phyloP scores from a whole-genome alignment of 2,329 filamentous ascomycete species.

The Pseudogymnoascus sp. region DNA sequence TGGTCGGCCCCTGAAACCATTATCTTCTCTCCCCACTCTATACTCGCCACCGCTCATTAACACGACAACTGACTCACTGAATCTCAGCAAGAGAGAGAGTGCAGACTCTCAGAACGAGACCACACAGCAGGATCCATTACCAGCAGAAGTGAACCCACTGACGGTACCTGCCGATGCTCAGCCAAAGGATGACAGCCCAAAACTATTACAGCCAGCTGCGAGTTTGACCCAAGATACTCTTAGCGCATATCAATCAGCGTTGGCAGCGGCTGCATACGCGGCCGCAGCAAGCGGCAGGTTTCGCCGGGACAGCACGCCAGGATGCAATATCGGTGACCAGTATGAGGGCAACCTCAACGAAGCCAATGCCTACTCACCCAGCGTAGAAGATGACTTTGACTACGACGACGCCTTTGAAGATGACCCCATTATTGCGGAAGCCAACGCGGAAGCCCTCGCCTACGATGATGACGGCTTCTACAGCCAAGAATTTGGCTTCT shows the following conservation, averaged over 20 bases:
- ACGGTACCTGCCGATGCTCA: background rate
- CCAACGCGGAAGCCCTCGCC: slow-evolving; percentile 86
- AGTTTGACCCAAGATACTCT: slow-evolving; percentile 46
- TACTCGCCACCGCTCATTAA: slow-evolving; percentile 22
- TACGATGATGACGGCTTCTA: slow-evolving; percentile 93
- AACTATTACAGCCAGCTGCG: slow-evolving; percentile 10
- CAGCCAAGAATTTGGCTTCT: slow-evolving; percentile 94
- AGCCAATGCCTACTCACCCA: slow-evolving; percentile 11
- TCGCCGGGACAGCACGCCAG: slow-evolving; percentile 39
- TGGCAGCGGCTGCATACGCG: slow-evolving; percentile 72
- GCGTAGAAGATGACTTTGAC: slow-evolving; percentile 28
- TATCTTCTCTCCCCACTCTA: slow-evolving; percentile 23
- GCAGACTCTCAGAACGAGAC: slow-evolving; percentile 3
- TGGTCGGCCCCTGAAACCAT: slow-evolving; percentile 42
- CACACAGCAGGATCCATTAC: background rate
- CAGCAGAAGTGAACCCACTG: background rate
- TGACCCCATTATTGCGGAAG: slow-evolving; percentile 86
- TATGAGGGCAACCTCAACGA: slow-evolving; percentile 17
- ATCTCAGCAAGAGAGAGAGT: slow-evolving; percentile 9
- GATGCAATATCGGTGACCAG: slow-evolving; percentile 18
- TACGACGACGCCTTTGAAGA: slow-evolving; percentile 66
- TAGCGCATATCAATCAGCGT: slow-evolving; percentile 71
- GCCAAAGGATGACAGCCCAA: background rate
- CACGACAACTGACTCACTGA: slow-evolving; percentile 15
- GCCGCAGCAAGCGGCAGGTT: slow-evolving; percentile 73